Conservation (phyloP, 768 basidiomycete genomes). For the Boletellus ananas region DNA sequence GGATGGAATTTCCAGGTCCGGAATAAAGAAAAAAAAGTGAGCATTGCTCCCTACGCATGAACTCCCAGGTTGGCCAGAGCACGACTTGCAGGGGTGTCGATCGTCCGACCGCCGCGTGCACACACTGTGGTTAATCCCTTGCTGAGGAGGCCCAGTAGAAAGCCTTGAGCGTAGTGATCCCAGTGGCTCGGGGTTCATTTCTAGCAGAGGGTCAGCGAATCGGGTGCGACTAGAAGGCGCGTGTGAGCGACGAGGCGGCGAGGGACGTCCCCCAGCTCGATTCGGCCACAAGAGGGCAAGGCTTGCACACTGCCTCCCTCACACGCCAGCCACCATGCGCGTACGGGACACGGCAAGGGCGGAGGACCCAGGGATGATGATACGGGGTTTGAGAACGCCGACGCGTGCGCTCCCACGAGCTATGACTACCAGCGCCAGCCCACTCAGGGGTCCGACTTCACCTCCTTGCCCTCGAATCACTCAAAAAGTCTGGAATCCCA, state of each 20-base stretch:
- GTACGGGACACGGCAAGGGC: slow-evolving; percentile 1
- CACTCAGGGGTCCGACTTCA: slow-evolving; percentile 30
- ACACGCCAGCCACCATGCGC: slow-evolving; percentile 9
- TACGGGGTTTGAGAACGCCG: slow-evolving; percentile 5
- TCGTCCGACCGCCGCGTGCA: slow-evolving; percentile 10
- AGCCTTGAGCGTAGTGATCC: slow-evolving; percentile 11
- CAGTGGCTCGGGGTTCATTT: slow-evolving; percentile 17
- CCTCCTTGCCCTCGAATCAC: slow-evolving; percentile 23
- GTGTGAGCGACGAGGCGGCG: slow-evolving; percentile 28
- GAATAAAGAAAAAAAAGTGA: neutral
- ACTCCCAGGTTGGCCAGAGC: neutral
- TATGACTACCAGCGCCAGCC: slow-evolving; percentile 17
- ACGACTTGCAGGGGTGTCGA: slow-evolving; percentile 15
- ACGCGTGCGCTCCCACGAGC: slow-evolving; percentile 27
- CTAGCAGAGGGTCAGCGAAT: slow-evolving; percentile 4
- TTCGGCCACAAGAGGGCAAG: slow-evolving; percentile 5
- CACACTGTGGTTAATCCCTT: slow-evolving; percentile 26
- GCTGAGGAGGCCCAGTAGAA: slow-evolving; percentile 1
- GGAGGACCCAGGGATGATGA: neutral
- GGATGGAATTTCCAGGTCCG: slow-evolving; percentile 6
- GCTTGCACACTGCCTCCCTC: slow-evolving; percentile 6
- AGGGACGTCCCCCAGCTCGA: slow-evolving; percentile 4
- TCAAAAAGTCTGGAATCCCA: slow-evolving; percentile 31
- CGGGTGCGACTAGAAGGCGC: slow-evolving; percentile 6
- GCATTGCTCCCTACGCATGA: slow-evolving; percentile 3